A percentile compares a stretch with the other conserved stretches of the same genome.
Evolutionary conservation across 805 yeast genomes (phyloP).

Genomic region (Metschnikowia kunwiensis): DNA sequence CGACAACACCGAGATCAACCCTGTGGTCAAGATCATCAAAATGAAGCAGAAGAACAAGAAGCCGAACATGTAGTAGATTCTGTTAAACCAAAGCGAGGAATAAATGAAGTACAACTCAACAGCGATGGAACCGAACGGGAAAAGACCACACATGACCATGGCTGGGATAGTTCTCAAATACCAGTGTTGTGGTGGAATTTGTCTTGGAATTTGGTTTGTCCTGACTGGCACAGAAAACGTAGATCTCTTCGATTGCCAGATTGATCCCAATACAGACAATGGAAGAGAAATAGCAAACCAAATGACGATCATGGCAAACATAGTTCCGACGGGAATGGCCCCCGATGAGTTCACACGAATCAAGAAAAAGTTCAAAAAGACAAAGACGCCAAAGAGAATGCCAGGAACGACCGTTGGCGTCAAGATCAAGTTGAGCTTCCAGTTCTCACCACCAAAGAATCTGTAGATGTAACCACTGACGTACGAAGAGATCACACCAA

Average conservation of each 20-base stretch:
- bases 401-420: slow-evolving; percentile 91
- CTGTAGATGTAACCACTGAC: slow-evolving; percentile 84
- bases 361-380: slow-evolving; percentile 78
- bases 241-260: slow-evolving; percentile 65
- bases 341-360: slow-evolving; percentile 81
- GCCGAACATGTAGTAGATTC: slow-evolving; percentile 96
- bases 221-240: slow-evolving; percentile 70
- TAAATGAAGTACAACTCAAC: slow-evolving; percentile 93
- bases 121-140: slow-evolving; percentile 93
- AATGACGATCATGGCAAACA: slow-evolving; percentile 72
- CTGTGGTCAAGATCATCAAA: slow-evolving; percentile 78
- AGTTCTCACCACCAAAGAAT: slow-evolving; percentile 85
- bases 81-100: slow-evolving; percentile 89
- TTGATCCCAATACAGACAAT: slow-evolving; percentile 76
- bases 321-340: slow-evolving; percentile 89
- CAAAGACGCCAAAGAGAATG: slow-evolving; percentile 55
- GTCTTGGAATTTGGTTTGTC: slow-evolving; percentile 94
- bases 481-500: slow-evolving; percentile 81
- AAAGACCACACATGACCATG: slow-evolving; percentile 76
- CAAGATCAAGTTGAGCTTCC: slow-evolving; percentile 81
- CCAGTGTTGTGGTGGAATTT: slow-evolving; percentile 89
- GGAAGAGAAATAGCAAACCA: slow-evolving; percentile 91
- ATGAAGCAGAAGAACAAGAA: slow-evolving; percentile 84
- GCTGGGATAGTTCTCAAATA: slow-evolving; percentile 67
- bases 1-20: slow-evolving; percentile 74